Evolutionary conservation across 1,139 yeast species (phyloP), one percentile per base, ranked within the genome.

Genomic region (Pichia sp.): DNA sequence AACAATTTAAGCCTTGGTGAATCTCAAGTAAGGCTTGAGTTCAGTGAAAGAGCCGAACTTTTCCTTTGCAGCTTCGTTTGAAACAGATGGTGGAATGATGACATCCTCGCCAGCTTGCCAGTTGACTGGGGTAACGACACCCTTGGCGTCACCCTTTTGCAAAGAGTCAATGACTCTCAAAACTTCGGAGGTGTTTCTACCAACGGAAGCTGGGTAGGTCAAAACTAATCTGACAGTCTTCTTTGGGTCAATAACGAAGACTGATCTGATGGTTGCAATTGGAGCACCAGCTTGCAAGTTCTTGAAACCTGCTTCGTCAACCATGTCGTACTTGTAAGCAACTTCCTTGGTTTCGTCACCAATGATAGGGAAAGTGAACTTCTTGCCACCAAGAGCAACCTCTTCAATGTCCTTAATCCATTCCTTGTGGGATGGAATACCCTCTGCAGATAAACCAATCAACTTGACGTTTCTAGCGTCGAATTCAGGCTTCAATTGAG

Each of bases 361-460:
- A 58, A 86, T 79, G 62, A 86, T 82, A 47, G 95, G 95, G 74
- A 82, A 86, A 39, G 70, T 61, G 60, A 86, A 82, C 54, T 74
- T 71, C 53, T 77, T 66, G 45, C 88, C 84, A 36, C 59, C 62
- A 38, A 77, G 66, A 15, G 77, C 64, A 42, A 77, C 74, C 56
- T 85, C 94, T 58, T 85, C 88, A 49, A 86, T 85, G 60, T 86
- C 96, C 62, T 77, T 76, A 58, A 84, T 73, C 96, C 96, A 86
- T 38, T 70, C 71, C 45, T 72, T 68, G 67, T 86, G 96, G 41
- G 78, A 72, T 51, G 79, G 82, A 45, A 84, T 74, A 46, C 72
- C 77, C 60, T 85, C 86, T 38, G 93, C 86, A 30, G 91, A 79
- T 50, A 86, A 69, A 39, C 95, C 96, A 57, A 86, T 78, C 60